phyloP scores from a whole-genome alignment of 2,329 filamentous ascomycete species.

The Didymella glomerata region DNA sequence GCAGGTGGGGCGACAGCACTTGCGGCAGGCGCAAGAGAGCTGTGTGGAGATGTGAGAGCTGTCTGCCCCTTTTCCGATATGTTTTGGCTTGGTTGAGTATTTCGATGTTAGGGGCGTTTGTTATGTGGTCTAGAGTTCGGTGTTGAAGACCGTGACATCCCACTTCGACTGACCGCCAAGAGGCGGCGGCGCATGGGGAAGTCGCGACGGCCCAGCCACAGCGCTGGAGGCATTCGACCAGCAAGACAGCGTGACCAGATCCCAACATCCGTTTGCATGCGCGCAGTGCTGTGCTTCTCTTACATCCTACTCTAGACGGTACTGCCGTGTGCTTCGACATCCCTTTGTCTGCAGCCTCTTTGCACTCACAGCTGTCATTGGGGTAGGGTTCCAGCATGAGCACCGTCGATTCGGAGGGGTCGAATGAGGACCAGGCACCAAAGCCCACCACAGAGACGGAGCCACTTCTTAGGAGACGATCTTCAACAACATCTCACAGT shows the following conservation, averaged over 20 bases:
- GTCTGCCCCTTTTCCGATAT: conserved; percentile 25
- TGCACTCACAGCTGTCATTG: background rate
- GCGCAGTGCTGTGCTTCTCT: background rate
- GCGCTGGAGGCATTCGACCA: conserved; percentile 15
- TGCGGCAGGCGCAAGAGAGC: conserved; percentile 18
- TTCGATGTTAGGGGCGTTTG: conserved; percentile 32
- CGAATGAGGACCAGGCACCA: conserved; percentile 21
- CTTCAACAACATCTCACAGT: conserved; percentile 26
- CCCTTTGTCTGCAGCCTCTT: background rate
- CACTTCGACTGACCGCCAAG: conserved; percentile 13
- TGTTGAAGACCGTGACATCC: conserved; percentile 21
- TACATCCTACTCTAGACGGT: background rate
- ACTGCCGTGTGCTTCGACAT: background rate
- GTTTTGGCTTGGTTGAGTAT: conserved; percentile 22
- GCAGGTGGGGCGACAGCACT: conserved; percentile 26
- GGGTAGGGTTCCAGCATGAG: conserved; percentile 15
- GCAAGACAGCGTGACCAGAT: conserved; percentile 12
- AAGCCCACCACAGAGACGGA: conserved; percentile 36
- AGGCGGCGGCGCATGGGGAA: conserved; percentile 25
- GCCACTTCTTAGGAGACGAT: conserved; percentile 36
- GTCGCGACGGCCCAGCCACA: conserved; percentile 23
- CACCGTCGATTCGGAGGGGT: conserved; percentile 11
- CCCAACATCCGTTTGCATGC: background rate
- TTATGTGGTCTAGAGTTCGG: conserved; percentile 28
- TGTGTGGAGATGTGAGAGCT: conserved; percentile 22